Conservation (phyloP, 1,139 yeast genomes). For the Blastobotrys petasosporus region DNA sequence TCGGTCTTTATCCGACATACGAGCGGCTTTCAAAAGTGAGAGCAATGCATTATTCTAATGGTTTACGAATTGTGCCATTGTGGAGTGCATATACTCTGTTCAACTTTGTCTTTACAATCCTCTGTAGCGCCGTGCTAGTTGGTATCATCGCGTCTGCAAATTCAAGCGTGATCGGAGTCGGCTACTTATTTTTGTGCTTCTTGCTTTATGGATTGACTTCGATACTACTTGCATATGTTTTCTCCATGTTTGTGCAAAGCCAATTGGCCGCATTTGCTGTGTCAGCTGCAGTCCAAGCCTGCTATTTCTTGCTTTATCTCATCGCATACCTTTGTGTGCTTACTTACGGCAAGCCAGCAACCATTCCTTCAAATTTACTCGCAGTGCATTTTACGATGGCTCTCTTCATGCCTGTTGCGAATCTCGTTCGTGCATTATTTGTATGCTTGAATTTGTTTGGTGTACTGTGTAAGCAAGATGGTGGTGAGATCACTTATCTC, state of each 20-base stretch:
- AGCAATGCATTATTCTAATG: slow-evolving; percentile 37
- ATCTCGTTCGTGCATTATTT: slow-evolving; percentile 30
- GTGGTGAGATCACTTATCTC: slow-evolving; percentile 22
- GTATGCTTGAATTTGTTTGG: slow-evolving; percentile 34
- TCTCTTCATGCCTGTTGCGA: slow-evolving; percentile 30
- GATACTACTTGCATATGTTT: slow-evolving; percentile 27
- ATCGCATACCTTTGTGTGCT: slow-evolving; percentile 31
- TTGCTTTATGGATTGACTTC: slow-evolving; percentile 32
- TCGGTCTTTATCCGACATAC: slow-evolving; percentile 34
- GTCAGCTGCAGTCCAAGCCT: slow-evolving; percentile 33
- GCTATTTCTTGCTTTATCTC: slow-evolving; percentile 30
- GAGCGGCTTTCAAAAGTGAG: slow-evolving; percentile 34
- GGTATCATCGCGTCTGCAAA: slow-evolving; percentile 28
- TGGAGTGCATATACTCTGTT: slow-evolving; percentile 33
- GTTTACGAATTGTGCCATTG: slow-evolving; percentile 32
- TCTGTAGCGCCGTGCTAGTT: slow-evolving; percentile 26
- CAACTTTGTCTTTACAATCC: slow-evolving; percentile 24
- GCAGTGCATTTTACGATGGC: slow-evolving; percentile 30
- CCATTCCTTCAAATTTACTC: slow-evolving; percentile 22
- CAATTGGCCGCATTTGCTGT: slow-evolving; percentile 37
- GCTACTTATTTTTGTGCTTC: slow-evolving; percentile 32
- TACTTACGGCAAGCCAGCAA: slow-evolving; percentile 30
- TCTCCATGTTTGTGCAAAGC: slow-evolving; percentile 32
- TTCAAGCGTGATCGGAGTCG: slow-evolving; percentile 27
- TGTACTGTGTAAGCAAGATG: slow-evolving; percentile 26